A percentile compares a stretch with the other conserved stretches of the same genome.
Evolutionary conservation across 2,329 filamentous ascomycete species (phyloP).

Genomic region (Blumeria graminis): DNA sequence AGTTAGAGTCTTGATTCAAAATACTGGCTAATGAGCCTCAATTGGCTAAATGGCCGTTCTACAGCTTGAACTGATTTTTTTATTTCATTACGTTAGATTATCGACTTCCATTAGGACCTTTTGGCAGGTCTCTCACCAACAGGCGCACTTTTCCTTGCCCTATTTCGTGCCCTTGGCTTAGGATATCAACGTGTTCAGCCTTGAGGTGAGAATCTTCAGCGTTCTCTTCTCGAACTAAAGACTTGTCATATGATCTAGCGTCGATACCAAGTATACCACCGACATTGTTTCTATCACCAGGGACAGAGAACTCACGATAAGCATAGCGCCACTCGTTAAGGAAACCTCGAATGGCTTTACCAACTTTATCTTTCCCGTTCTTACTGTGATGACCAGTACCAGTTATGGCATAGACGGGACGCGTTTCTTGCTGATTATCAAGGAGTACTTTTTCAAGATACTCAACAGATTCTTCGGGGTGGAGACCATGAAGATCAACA

Average conservation of each 20-base stretch:
- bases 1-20: too few relatives aligned
- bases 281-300: constrained; percentile 64
- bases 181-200: constrained; percentile 25
- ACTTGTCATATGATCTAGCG: constrained; percentile 41
- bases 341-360: constrained; percentile 75
- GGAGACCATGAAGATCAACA: constrained; percentile 92
- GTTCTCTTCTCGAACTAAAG: constrained; percentile 23
- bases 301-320: constrained; percentile 87
- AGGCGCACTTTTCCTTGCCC: constrained; percentile 41
- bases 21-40: too few relatives aligned
- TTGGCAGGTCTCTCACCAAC: constrained; percentile 27
- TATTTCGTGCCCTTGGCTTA: constrained; percentile 42
- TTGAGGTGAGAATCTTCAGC: constrained; percentile 10
- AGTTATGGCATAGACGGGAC: constrained; percentile 82
- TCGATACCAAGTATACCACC: constrained; percentile 55
- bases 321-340: constrained; percentile 90
- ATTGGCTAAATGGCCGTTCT: too few relatives aligned
- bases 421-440: constrained; percentile 49
- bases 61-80: neutral
- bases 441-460: constrained; percentile 75
- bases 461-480: constrained; percentile 87
- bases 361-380: constrained; percentile 96
- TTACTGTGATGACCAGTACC: constrained; percentile 95
- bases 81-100: constrained; percentile 6
- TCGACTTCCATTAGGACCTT: constrained; percentile 12